A percentile compares a stretch with the other conserved stretches of the same genome.
These are phyloP conservation scores for Corylus heterophylla DNA, from an alignment of 306 rosid species.

Conservation along the genomic window DNA sequence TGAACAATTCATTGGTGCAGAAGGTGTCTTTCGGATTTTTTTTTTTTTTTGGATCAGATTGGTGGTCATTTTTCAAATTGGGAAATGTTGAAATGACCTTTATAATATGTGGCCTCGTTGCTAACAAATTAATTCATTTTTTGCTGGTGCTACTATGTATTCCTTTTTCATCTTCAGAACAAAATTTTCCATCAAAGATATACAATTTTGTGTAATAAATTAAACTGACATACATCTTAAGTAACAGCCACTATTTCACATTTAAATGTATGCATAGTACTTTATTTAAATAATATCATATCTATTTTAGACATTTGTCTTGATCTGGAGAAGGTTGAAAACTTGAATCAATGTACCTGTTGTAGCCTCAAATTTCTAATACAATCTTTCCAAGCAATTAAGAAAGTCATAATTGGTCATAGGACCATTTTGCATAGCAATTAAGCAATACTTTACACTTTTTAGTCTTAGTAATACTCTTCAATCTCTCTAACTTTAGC, in stretches of 20 bases:
- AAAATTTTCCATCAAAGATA: background rate
- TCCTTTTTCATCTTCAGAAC: background rate
- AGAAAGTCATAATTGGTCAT: too few species aligned
- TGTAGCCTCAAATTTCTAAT: too few species aligned
- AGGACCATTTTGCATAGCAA: too few species aligned
- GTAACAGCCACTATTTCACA: background rate
- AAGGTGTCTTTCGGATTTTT: background rate
- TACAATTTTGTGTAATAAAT: background rate
- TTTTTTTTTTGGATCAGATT: background rate
- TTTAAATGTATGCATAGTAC: background rate
- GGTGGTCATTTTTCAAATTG: background rate
- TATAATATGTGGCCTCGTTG: background rate
- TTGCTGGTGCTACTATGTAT: background rate
- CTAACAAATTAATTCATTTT: background rate
- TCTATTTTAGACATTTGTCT: too few species aligned
- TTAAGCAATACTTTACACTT: too few species aligned
- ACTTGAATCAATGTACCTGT: too few species aligned
- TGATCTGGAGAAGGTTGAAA: too few species aligned
- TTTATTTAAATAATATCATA: too few species aligned
- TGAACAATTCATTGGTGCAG: constrained; percentile 18
- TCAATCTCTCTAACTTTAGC: too few species aligned
- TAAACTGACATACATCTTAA: background rate
- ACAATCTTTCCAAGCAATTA: too few species aligned
- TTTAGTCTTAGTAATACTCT: too few species aligned
- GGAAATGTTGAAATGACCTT: constrained; percentile 12